Base-by-base conservation (phyloP, 139 green algal genomes). In the Coccomyxa sp. region DNA sequence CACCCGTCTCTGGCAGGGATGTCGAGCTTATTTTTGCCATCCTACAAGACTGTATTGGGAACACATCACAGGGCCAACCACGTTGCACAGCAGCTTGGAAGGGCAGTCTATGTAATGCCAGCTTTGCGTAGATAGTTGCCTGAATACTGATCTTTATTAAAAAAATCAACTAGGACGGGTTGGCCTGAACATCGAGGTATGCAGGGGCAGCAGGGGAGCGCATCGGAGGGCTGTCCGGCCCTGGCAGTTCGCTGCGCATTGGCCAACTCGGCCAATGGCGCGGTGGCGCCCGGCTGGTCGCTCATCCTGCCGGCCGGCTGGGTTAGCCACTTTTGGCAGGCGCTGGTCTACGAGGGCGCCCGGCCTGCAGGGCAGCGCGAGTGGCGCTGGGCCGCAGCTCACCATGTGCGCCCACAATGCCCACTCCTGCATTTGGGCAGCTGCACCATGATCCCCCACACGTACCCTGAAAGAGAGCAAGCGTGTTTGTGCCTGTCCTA, bases 221-320 rank as follows among this genome's bases (percentile, higher is more conserved):
- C 38, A 11, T 51, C 38, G 38, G 38, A 51, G 38, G 38, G 38
- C 38, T 51, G 38, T 7, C 38, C 38, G 38, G 38, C 38, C 38
- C 38, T 51, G 38, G 38, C 38, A 71, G 18, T 71, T 71, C 63
- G 21, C 21, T 1, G 18, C 63, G 18, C 63, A 25, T 71, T 11
- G 63, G 18, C 63, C 18, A 4, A 9, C 18, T 25, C 63, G 21
- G 63, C 18, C 63, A 11, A 71, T 25, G 63, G 63, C 7, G 1
- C 7, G 4, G 63, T 9, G 21, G 63, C 21, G 63, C 63, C 63
- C 63, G 87, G 91, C 58, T 94, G 88, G 89, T 92, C 91, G 14
- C 45, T 94, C 31, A 60, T 93, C 27, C 57, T 94, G 30, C 90
- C 90, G 0, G 76, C 85, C 0, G 76, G 85, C n/a, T 92, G 87